Base-by-base conservation (phyloP, 352 stramenopile species). In the Pythium rishiriense region DNA sequence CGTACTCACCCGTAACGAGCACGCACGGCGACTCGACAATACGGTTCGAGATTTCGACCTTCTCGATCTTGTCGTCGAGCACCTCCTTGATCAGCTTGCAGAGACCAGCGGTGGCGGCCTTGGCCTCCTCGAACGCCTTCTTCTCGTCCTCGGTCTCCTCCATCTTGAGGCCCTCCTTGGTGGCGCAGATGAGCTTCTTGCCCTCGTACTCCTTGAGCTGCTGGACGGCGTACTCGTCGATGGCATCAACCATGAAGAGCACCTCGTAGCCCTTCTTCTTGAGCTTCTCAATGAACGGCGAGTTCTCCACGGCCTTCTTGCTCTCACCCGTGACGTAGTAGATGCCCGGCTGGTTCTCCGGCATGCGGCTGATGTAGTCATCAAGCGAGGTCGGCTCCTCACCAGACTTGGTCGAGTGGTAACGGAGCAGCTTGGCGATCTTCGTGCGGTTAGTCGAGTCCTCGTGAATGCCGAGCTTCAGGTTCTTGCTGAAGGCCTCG, bases 61-160 rank as follows among this genome's bases (percentile, higher is more conserved):
- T 99, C 80, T 99, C 98, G 42, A 99, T 97, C 96, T 99, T 99
- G 85, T 99, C 98, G 70, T 99, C 97, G 51, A 99, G 88, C 19
- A 99, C 96, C 75, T 99, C 97, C 92, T 99, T 99, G 76, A 99
- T 99, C 50, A 99, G 84, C 88, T 99, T 99, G 94, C 97, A 99
- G 45, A 99, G 77, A 52, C 91, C 94, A 58, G 98, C 95, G 15
- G 94, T 97, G 70, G 98, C 98, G 37, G 92, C 93, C 93, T 99
- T 99, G 15, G 97, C 97, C 77, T 99, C 98, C 76, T 99, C 96
- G 70, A 99, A 98, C 55, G 87, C 77, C 84, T 99, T 99, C 95
- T 99, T 99, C 83, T 99, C 96, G 28, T 99, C 97, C 60, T 99
- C 96, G 9, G 75, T 89, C 76, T 99, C 95, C 58, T 96, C 87